Evolutionary conservation across 495 filamentous ascomycete species (phyloP).

Genomic region (Parathielavia appendiculata): DNA sequence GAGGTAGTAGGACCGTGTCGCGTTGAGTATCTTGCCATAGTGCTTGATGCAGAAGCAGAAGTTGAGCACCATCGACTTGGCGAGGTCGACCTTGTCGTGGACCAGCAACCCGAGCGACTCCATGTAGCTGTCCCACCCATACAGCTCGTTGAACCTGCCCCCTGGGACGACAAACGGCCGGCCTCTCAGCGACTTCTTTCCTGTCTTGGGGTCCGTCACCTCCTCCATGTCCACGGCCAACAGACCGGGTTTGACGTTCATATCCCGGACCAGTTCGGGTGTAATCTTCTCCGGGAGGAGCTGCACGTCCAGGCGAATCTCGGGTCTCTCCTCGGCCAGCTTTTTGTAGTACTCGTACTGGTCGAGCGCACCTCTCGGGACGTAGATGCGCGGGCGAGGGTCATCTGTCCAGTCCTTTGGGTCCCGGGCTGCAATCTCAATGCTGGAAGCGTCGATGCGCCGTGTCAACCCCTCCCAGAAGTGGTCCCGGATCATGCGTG

Average conservation of each 20-base stretch:
- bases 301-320: constrained; percentile 80
- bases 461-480: constrained; percentile 91
- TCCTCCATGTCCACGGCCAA: constrained; percentile 87
- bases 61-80: constrained; percentile 88
- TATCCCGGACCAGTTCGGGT: constrained; percentile 60
- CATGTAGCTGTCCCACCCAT: constrained; percentile 98
- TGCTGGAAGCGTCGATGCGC: constrained; percentile 80
- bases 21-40: constrained; percentile 96
- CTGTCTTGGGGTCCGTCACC: constrained; percentile 55
- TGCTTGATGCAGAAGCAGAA: constrained; percentile 98
- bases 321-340: constrained; percentile 67
- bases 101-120: constrained; percentile 80
- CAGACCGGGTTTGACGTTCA: constrained; percentile 82
- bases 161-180: constrained; percentile 94
- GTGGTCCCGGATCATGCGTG: constrained; percentile 73
- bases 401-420: constrained; percentile 89
- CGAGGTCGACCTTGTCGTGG: constrained; percentile 74
- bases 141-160: constrained; percentile 94
- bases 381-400: constrained; percentile 84
- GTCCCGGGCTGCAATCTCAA: constrained; percentile 76
- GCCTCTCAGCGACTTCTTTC: constrained; percentile 62
- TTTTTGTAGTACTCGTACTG: constrained; percentile 83
- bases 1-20: constrained; percentile 92
- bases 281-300: constrained; percentile 68
- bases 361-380: constrained; percentile 77